Percentiles rank a stretch among this genome's conserved stretches.
Evolutionary conservation across 345 rosid species (phyloP).

Genomic region (Euclidium syriacum): DNA sequence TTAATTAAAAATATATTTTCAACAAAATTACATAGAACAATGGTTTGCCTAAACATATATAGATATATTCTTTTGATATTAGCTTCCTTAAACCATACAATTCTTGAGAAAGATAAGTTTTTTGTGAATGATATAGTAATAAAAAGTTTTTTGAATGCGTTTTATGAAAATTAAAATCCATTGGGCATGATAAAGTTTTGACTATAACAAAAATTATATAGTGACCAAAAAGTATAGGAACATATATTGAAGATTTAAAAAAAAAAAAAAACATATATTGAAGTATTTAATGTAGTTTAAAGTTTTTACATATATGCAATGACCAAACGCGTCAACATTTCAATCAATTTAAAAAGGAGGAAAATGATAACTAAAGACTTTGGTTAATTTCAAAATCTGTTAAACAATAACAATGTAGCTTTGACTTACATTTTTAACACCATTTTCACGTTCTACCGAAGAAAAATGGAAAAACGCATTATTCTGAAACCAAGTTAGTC

Average conservation of each 20-base stretch:
- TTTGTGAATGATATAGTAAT: background rate
- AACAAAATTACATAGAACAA: too few relatives aligned
- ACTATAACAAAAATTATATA: too few relatives aligned
- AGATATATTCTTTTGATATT: too few relatives aligned
- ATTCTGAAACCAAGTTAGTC: background rate
- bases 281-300: background rate
- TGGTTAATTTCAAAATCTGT: background rate
- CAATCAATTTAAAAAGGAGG: background rate
- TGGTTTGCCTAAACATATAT: too few relatives aligned
- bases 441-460: background rate
- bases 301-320: background rate
- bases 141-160: too few relatives aligned
- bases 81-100: too few relatives aligned
- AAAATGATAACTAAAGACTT: background rate
- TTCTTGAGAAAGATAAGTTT: too few relatives aligned
- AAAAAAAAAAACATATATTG: background rate
- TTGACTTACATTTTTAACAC: constrained; percentile 1
- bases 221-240: too few relatives aligned
- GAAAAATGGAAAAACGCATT: background rate
- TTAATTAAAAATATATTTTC: too few relatives aligned
- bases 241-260: background rate
- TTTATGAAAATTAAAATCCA: too few relatives aligned
- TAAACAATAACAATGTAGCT: constrained; percentile 9
- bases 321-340: background rate
- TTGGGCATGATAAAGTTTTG: background rate